Percentiles rank a stretch among this genome's conserved stretches.
Evolutionary conservation across 208 protist genomes (phyloP).

Genomic region (Crithidia fasciculata): DNA sequence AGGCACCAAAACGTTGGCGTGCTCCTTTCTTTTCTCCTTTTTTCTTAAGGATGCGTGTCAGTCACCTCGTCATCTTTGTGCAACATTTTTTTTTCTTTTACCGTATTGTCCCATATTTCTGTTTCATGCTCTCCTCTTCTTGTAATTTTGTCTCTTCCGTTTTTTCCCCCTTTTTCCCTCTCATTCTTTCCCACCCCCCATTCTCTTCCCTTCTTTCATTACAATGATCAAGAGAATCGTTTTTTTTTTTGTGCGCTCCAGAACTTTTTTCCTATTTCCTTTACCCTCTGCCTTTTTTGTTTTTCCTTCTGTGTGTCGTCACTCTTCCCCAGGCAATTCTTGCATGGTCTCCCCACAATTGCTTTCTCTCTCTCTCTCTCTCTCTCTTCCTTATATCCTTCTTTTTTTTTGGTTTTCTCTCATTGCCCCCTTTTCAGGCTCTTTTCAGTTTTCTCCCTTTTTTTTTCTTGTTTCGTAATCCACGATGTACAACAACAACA

Average conservation of each 20-base stretch:
- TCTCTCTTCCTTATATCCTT: not conserved
- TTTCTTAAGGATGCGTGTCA: too few species aligned
- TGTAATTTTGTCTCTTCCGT: not conserved
- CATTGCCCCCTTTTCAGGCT: not conserved
- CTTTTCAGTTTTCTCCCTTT: not conserved
- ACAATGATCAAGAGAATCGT: too few species aligned
- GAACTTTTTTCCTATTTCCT: not conserved
- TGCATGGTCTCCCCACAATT: not conserved
- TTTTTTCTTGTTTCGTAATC: conserved; percentile 2
- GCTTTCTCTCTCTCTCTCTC: conserved; percentile 7
- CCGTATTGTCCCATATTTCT: not conserved
- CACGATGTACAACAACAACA: conserved; percentile 13
- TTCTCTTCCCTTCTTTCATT: not conserved
- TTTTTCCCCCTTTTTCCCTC: not conserved
- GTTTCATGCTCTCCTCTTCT: not conserved
- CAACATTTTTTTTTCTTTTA: not conserved
- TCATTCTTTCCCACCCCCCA: not conserved
- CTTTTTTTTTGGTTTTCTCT: conserved; percentile 2
- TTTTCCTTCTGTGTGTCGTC: not conserved
- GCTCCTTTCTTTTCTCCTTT: not conserved
- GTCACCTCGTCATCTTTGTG: not conserved
- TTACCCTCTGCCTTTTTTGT: not conserved
- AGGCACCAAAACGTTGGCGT: not conserved
- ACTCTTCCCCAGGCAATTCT: not conserved
- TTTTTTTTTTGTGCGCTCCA: not conserved